phyloP scores from a whole-genome alignment of 2,329 filamentous ascomycete species.

The Sphaerulina musiva region DNA sequence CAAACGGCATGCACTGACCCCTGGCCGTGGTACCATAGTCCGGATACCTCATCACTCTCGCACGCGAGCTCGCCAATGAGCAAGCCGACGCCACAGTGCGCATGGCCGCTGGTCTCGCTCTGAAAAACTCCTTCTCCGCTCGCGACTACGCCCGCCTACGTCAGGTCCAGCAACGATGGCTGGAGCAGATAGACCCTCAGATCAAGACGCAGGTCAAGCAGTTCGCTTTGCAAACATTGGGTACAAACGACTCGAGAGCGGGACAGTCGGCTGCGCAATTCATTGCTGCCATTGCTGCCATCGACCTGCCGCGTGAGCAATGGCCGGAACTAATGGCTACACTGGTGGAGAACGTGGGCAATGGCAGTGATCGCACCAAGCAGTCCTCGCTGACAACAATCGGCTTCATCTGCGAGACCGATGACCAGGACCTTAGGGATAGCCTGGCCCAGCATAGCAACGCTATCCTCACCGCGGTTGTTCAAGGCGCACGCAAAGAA shows the following conservation, averaged over 20 bases:
- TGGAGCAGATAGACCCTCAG: slow-evolving; percentile 69
- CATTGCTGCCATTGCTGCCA: slow-evolving; percentile 86
- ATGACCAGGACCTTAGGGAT: slow-evolving; percentile 77
- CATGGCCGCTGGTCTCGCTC: slow-evolving; percentile 86
- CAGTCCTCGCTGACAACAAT: slow-evolving; percentile 93
- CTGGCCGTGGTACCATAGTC: slow-evolving; percentile 51
- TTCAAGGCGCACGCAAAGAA: slow-evolving; percentile 95
- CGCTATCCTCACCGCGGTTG: slow-evolving; percentile 93
- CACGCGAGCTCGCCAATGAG: slow-evolving; percentile 90
- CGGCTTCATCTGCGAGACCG: slow-evolving; percentile 95
- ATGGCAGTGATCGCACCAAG: slow-evolving; percentile 80
- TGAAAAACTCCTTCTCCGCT: slow-evolving; percentile 97
- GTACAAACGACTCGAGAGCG: slow-evolving; percentile 70
- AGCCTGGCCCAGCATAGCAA: slow-evolving; percentile 84
- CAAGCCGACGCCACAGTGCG: slow-evolving; percentile 74
- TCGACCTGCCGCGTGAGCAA: slow-evolving; percentile 87
- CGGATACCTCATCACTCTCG: slow-evolving; percentile 85
- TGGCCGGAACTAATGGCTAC: slow-evolving; percentile 87
- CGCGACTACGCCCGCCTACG: slow-evolving; percentile 82
- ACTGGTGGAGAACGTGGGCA: slow-evolving; percentile 87
- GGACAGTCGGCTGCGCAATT: slow-evolving; percentile 90
- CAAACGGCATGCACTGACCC: slow-evolving; percentile 7
- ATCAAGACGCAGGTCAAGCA: slow-evolving; percentile 86
- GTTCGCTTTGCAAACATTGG: slow-evolving; percentile 79
- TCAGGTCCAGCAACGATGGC: slow-evolving; percentile 90